A percentile compares a stretch with the other conserved stretches of the same genome.
These are phyloP conservation scores for Emericellopsis cladophorae DNA, from an alignment of 2,329 filamentous ascomycete species.

Conservation along the genomic window DNA sequence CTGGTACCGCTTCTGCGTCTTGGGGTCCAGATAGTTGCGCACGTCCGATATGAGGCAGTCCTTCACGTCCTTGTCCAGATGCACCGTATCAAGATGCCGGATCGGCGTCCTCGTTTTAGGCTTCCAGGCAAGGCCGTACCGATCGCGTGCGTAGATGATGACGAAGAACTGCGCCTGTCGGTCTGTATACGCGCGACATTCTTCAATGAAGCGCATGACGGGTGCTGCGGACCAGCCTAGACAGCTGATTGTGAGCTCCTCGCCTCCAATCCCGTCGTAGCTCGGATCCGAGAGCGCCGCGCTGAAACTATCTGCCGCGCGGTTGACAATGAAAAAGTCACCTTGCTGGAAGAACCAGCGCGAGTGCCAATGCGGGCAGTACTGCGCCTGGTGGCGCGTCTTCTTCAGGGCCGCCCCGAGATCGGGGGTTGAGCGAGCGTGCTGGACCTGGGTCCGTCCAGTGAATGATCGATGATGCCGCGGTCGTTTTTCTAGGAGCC, in stretches of 20 bases:
- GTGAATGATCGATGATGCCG: conserved; percentile 28
- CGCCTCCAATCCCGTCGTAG: conserved; percentile 31
- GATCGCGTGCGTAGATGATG: conserved; percentile 31
- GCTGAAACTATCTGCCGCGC: conserved; percentile 24
- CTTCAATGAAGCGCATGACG: conserved; percentile 29
- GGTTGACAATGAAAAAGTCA: conserved; percentile 29
- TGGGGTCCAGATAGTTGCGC: conserved; percentile 36
- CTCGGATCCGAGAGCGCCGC: conserved; percentile 23
- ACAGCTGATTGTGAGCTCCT: conserved; percentile 34
- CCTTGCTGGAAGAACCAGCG: conserved; percentile 36
- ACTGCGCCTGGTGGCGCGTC: conserved; percentile 26
- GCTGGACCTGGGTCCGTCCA: conserved; percentile 24
- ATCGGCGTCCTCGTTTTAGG: conserved; percentile 34
- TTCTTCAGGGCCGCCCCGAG: conserved; percentile 26
- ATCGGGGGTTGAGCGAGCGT: conserved; percentile 14
- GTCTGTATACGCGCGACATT: conserved; percentile 33
- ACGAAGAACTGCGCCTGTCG: conserved; percentile 34
- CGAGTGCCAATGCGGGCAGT: conserved; percentile 29
- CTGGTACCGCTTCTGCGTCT: conserved; percentile 44
- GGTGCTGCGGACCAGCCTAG: conserved; percentile 37
- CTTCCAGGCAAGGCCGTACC: conserved; percentile 33
- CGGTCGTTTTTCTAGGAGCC: conserved; percentile 26
- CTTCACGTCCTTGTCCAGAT: conserved; percentile 33
- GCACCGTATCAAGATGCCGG: conserved; percentile 34
- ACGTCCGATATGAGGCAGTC: conserved; percentile 33